Evolutionary conservation across 2,329 filamentous ascomycete species (phyloP).

Genomic region (Pyricularia pennisetigena): DNA sequence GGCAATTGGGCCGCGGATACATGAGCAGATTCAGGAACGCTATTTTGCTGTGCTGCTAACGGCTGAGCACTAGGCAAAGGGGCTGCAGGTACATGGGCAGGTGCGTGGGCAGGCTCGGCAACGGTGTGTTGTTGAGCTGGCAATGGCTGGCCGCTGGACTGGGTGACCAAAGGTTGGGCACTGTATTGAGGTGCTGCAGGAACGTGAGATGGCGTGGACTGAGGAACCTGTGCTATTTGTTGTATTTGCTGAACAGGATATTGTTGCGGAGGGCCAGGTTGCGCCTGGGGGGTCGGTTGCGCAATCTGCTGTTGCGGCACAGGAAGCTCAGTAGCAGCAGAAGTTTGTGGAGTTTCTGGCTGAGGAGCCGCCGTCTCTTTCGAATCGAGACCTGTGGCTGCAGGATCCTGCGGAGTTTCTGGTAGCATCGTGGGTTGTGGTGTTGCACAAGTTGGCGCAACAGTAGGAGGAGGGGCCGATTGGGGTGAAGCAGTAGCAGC

Average conservation of each 20-base stretch:
- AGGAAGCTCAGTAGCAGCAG: not conserved
- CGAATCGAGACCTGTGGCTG: not conserved
- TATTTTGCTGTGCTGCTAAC: not conserved
- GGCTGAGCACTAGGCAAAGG: not conserved
- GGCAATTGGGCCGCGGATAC: not conserved
- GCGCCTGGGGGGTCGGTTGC: not conserved
- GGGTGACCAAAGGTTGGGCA: not conserved
- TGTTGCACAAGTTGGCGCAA: not conserved
- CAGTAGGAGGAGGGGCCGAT: not conserved
- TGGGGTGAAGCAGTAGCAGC: not conserved
- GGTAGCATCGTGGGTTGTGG: not conserved
- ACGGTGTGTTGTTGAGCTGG: not conserved
- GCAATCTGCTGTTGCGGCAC: not conserved
- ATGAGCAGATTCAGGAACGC: not conserved
- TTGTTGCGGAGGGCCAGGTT: not conserved
- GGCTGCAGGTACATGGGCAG: not conserved
- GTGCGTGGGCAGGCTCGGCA: not conserved
- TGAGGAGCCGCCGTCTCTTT: not conserved
- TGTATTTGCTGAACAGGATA: not conserved
- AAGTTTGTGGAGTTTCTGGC: not conserved
- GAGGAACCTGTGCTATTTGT: not conserved
- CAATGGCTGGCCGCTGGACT: not conserved
- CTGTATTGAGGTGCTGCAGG: not conserved
- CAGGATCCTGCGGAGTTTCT: not conserved
- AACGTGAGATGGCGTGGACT: not conserved